Conservation (phyloP, 345 rosid species). For the Eucalyptus pumila region DNA sequence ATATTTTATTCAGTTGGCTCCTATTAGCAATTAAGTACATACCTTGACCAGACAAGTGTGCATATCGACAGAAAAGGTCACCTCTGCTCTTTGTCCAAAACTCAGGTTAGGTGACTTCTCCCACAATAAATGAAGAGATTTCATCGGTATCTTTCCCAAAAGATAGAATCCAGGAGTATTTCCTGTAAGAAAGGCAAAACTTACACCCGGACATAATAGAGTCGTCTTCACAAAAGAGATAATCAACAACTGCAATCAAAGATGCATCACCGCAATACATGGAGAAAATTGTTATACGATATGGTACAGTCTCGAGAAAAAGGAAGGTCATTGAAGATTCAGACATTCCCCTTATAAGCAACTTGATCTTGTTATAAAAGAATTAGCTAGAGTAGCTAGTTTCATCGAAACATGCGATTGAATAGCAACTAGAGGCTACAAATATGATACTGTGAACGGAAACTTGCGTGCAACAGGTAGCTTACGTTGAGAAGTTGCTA, state of each 20-base stretch:
- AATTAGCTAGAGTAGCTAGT: neutral
- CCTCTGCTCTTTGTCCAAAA: slow-evolving; percentile 79
- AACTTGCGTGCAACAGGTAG: neutral
- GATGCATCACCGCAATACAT: neutral
- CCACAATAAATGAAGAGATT: slow-evolving; percentile 58
- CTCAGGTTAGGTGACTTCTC: slow-evolving; percentile 70
- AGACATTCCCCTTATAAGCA: neutral
- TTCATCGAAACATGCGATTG: neutral
- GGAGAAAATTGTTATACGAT: neutral
- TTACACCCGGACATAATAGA: neutral
- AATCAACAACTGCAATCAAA: neutral
- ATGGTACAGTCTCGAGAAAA: neutral
- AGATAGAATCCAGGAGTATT: slow-evolving; percentile 72
- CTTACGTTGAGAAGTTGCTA: slow-evolving; percentile 15
- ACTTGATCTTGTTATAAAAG: neutral
- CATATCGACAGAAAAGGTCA: slow-evolving; percentile 55
- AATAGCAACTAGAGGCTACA: neutral
- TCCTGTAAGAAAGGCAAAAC: slow-evolving; percentile 21
- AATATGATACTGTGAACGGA: neutral
- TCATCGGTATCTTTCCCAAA: slow-evolving; percentile 72
- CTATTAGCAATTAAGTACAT: neutral
- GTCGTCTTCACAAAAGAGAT: neutral
- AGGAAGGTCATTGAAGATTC: neutral
- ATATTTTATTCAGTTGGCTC: neutral
- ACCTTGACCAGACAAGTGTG: slow-evolving; percentile 82